Percentiles rank a stretch among this genome's conserved stretches.
Conservation (phyloP, 2,329 filamentous ascomycete species). For the Ciborinia camelliae region DNA sequence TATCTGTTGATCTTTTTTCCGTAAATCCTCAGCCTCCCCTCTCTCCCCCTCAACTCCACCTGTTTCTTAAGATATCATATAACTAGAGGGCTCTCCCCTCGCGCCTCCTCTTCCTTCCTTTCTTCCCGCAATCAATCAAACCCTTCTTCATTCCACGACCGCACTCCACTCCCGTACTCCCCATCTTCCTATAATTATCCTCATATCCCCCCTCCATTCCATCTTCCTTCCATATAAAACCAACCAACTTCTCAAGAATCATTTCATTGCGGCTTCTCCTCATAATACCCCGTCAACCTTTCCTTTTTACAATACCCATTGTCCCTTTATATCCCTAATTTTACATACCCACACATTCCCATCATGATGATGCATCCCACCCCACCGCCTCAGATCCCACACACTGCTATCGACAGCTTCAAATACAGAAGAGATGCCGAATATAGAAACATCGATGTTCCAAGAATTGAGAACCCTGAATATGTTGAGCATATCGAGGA, state of each 20-base stretch:
- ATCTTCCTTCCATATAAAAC: not conserved
- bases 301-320: not conserved
- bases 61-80: not conserved
- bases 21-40: not conserved
- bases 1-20: conserved; percentile 2
- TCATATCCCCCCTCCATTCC: not conserved
- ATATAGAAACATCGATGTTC: conserved; percentile 16
- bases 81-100: not conserved
- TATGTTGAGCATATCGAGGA: conserved; percentile 30
- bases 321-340: not conserved
- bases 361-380: conserved; percentile 19
- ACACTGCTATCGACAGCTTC: not conserved
- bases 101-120: not conserved
- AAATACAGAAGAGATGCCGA: conserved; percentile 13
- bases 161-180: not conserved
- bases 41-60: not conserved
- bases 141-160: conserved; percentile 6
- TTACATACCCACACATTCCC: not conserved
- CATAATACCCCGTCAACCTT: not conserved
- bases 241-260: not conserved
- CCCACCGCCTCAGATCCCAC: conserved; percentile 7
- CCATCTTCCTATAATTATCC: conserved; percentile 1
- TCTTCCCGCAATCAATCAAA: not conserved
- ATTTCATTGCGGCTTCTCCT: not conserved
- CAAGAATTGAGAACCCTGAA: conserved; percentile 20